Conservation (phyloP, 2,329 filamentous ascomycete species). For the Lachnellula occidentalis region DNA sequence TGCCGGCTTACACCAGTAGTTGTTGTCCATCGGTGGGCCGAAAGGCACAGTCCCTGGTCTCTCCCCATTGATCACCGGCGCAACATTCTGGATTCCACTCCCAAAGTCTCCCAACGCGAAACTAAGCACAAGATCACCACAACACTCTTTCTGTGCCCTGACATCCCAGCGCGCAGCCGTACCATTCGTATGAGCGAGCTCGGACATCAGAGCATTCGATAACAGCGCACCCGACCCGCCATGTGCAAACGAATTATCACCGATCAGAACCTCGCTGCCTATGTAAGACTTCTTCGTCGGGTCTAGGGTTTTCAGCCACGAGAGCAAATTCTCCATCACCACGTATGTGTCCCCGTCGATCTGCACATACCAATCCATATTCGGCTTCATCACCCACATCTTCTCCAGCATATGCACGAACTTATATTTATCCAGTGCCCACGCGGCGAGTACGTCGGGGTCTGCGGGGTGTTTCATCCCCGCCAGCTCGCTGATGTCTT, state of each 20-base stretch:
- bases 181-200: conserved; percentile 42
- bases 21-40: conserved; percentile 12
- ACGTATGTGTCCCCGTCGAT: conserved; percentile 55
- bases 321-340: conserved; percentile 45
- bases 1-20: conserved; percentile 49
- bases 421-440: conserved; percentile 58
- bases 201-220: conserved; percentile 45
- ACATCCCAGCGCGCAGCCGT: conserved; percentile 44
- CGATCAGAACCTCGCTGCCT: conserved; percentile 43
- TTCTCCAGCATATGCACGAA: conserved; percentile 56
- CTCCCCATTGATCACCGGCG: conserved; percentile 51
- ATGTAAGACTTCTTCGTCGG: conserved; percentile 41
- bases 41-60: conserved; percentile 46
- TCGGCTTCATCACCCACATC: conserved; percentile 44
- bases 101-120: conserved; percentile 42
- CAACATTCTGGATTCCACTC: conserved; percentile 39
- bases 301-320: conserved; percentile 11
- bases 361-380: conserved; percentile 54
- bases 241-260: conserved; percentile 44
- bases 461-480: conserved; percentile 11
- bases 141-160: conserved; percentile 39
- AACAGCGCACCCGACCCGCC: conserved; percentile 51
- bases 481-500: conserved; percentile 35
- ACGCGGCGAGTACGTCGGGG: conserved; percentile 35
- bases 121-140: conserved; percentile 47